phyloP scores from a whole-genome alignment of 169 alveolate species.

The Plasmodium cynomolgi region DNA sequence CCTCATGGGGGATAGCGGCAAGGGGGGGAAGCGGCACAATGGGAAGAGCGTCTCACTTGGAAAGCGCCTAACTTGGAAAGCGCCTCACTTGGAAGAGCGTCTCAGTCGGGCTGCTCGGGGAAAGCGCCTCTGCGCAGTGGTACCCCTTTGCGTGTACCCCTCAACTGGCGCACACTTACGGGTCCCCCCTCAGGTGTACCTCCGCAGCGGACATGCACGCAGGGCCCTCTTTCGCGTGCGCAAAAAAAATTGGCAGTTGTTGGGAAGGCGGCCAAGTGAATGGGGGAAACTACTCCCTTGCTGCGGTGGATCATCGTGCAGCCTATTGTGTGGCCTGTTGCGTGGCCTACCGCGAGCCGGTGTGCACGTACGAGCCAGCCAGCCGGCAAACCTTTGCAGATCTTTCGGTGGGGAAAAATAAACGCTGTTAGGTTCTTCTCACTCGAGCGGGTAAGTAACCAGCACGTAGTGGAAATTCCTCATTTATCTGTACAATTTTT shows the following conservation, averaged over 20 bases:
- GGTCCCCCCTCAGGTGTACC: no score
- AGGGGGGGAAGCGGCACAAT: not conserved
- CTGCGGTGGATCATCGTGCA: not conserved
- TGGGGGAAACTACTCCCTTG: not conserved
- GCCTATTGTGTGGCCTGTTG: not conserved
- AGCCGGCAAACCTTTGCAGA: not conserved
- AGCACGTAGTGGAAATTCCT: not conserved
- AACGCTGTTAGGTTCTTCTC: not conserved
- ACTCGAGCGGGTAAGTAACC: not conserved
- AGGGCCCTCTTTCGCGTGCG: no score
- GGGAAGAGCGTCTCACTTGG: not conserved
- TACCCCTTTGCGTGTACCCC: not conserved
- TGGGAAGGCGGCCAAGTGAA: not conserved
- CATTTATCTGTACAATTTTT: not conserved
- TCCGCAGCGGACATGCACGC: not conserved
- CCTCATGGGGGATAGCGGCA: constrained; percentile 21
- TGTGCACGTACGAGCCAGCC: not conserved
- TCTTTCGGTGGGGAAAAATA: not conserved
- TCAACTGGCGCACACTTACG: no score
- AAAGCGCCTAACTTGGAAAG: not conserved
- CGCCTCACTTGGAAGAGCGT: no score
- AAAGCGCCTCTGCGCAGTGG: not conserved
- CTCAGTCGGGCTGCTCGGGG: not conserved
- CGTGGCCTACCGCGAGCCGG: not conserved
- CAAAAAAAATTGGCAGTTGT: not conserved